Evolutionary conservation across 345 rosid genomes (phyloP).

Genomic region (Gossypium sturtianum): DNA sequence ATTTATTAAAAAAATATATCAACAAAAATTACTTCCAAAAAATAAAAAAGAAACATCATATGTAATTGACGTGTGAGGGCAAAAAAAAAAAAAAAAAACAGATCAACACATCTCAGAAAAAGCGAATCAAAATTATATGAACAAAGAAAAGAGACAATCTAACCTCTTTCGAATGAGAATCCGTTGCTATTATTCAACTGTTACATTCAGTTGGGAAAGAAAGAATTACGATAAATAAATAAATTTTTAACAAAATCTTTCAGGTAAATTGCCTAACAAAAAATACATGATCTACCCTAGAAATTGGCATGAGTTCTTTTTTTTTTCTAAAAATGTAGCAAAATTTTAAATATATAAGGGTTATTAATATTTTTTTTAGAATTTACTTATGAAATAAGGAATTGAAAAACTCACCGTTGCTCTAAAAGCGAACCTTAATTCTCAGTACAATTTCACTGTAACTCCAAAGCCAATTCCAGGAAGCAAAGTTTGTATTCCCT

Average conservation of each 20-base stretch:
- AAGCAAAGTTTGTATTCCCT: neutral
- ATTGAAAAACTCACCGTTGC: neutral
- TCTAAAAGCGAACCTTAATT: neutral
- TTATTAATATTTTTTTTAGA: too few species aligned
- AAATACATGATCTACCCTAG: neutral
- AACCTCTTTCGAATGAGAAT: slow-evolving; percentile 59
- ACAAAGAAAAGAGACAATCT: slow-evolving; percentile 10
- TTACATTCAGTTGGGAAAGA: slow-evolving; percentile 33
- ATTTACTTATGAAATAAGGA: too few species aligned
- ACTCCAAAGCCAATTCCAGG: neutral
- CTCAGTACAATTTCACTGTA: neutral
- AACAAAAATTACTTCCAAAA: neutral
- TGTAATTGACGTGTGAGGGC: neutral
- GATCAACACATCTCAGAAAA: neutral
- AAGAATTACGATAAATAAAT: neutral
- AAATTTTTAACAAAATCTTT: neutral
- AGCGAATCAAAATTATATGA: neutral
- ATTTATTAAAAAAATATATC: neutral
- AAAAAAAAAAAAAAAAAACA: neutral
- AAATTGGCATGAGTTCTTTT: neutral
- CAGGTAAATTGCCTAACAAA: neutral
- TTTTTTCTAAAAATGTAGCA: neutral
- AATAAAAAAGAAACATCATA: neutral
- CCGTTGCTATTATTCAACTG: slow-evolving; percentile 31
- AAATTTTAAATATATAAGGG: neutral